Evolutionary conservation across 345 rosid species (phyloP).

Genomic region (Aquilaria malaccensis): DNA sequence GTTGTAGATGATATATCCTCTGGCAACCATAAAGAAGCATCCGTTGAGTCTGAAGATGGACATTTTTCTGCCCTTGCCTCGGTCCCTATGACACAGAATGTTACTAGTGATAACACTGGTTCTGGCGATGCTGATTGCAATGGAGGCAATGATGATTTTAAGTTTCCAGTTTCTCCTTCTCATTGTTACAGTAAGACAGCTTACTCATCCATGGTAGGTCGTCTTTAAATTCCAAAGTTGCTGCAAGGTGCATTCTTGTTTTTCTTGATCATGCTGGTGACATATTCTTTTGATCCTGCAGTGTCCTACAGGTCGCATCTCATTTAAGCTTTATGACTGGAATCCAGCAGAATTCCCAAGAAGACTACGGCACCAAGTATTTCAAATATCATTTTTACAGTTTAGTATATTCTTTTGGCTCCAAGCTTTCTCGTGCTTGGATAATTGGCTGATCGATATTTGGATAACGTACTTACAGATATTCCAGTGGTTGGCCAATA

Average conservation of each 20-base stretch:
- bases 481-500: slow-evolving; percentile 88
- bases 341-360: slow-evolving; percentile 99
- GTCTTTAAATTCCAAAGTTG: slow-evolving; percentile 14
- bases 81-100: slow-evolving; percentile 41
- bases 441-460: slow-evolving; percentile 24
- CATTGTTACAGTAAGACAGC: slow-evolving; percentile 50
- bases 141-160: slow-evolving; percentile 50
- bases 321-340: slow-evolving; percentile 99
- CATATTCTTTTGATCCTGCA: slow-evolving; percentile 29
- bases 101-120: slow-evolving; percentile 45
- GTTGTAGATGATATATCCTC: slow-evolving; percentile 38
- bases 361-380: slow-evolving; percentile 99
- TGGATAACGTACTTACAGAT: slow-evolving; percentile 44
- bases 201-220: slow-evolving; percentile 75
- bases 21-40: slow-evolving; percentile 45
- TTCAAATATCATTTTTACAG: slow-evolving; percentile 48
- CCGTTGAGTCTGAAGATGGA: slow-evolving; percentile 54
- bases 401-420: slow-evolving; percentile 51
- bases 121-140: slow-evolving; percentile 45
- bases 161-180: slow-evolving; percentile 52
- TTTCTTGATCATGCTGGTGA: not conserved
- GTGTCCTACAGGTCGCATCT: slow-evolving; percentile 97
- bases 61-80: slow-evolving; percentile 34
- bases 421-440: slow-evolving; percentile 5
- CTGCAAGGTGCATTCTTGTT: not conserved